Percentiles rank a stretch among this genome's conserved stretches.
These are phyloP conservation scores for Gossypium ekmanianum DNA, from an alignment of 345 rosid species.

Conservation along the genomic window DNA sequence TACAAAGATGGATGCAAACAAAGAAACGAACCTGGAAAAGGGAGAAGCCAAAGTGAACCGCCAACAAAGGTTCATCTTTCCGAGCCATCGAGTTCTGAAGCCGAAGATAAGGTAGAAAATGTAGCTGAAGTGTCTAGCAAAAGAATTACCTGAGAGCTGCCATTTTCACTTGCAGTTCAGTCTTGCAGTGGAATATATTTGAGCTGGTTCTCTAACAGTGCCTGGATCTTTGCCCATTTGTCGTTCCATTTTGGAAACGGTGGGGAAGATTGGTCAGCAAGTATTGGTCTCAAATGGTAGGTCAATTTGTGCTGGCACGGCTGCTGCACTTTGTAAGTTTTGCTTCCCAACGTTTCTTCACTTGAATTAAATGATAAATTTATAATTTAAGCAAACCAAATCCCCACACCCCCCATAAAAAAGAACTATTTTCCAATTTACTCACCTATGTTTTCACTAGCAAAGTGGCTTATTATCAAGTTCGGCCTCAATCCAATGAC, in stretches of 20 bases:
- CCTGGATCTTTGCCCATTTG: not conserved
- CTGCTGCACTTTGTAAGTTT: not conserved
- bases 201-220: too few species aligned
- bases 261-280: not conserved
- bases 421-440: not conserved
- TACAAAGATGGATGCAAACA: slow-evolving; percentile 19
- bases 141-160: not conserved
- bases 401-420: too few species aligned
- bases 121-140: slow-evolving; percentile 16
- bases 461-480: not conserved
- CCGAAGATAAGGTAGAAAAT: slow-evolving; percentile 21
- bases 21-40: slow-evolving; percentile 33
- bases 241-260: not conserved
- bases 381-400: too few species aligned
- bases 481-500: not conserved
- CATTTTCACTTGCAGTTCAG: not conserved
- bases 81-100: slow-evolving; percentile 24
- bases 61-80: slow-evolving; percentile 10
- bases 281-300: not conserved
- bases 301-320: not conserved
- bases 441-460: not conserved
- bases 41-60: slow-evolving; percentile 53
- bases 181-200: not conserved
- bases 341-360: not conserved
- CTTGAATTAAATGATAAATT: not conserved